A percentile compares a stretch with the other conserved stretches of the same genome.
Conservation (phyloP, 345 rosid genomes). For the Anacardium occidentale region DNA sequence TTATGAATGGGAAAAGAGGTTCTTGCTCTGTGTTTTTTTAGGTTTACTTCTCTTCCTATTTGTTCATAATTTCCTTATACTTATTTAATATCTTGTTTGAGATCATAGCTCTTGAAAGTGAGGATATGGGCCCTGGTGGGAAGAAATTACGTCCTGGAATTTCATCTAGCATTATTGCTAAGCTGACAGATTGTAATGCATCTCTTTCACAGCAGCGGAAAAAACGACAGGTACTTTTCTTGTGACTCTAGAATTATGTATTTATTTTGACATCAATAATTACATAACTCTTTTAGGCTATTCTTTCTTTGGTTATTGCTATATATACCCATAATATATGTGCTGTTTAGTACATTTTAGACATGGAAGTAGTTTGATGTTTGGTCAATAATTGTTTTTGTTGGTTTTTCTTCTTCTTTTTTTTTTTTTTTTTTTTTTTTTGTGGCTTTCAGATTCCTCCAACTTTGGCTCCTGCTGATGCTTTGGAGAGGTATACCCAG, state of each 20-base stretch:
- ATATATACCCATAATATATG: too few relatives aligned
- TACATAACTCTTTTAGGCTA: not conserved
- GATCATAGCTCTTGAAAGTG: conserved; percentile 47
- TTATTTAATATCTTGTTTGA: conserved; percentile 12
- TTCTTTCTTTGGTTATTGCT: not conserved
- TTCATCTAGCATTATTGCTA: conserved; percentile 57
- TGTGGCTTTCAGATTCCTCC: conserved; percentile 56
- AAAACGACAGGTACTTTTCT: conserved; percentile 62
- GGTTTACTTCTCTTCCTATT: not conserved
- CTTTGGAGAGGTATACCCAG: conserved; percentile 82
- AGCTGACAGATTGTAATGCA: conserved; percentile 82
- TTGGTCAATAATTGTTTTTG: not conserved
- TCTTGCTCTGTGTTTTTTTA: conserved; percentile 14
- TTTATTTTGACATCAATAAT: not conserved
- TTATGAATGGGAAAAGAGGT: conserved; percentile 92
- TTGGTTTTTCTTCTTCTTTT: not conserved
- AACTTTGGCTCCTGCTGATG: conserved; percentile 63
- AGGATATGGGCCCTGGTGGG: conserved; percentile 45
- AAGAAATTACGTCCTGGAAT: conserved; percentile 72
- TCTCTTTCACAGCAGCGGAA: conserved; percentile 90
- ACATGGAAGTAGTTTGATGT: not conserved
- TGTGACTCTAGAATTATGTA: not conserved
- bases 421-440: not conserved
- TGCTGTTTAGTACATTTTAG: not conserved
- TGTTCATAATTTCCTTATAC: conserved; percentile 1